A percentile compares a stretch with the other conserved stretches of the same genome.
phyloP scores from a whole-genome alignment of 1,139 yeast species.

The Saccharomyces hybrid region DNA sequence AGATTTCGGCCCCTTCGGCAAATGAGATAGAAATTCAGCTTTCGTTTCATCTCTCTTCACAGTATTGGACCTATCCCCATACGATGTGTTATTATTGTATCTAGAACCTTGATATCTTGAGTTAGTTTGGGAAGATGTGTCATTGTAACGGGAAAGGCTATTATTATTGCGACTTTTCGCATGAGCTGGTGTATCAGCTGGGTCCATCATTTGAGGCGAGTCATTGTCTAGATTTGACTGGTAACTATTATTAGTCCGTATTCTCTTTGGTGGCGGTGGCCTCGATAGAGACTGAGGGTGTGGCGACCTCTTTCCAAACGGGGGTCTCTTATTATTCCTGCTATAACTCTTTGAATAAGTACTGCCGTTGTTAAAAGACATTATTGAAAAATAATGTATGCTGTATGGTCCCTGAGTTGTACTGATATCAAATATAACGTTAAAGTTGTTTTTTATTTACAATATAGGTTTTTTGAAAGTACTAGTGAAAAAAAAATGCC shows the following conservation, averaged over 20 bases:
- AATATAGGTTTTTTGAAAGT: neutral
- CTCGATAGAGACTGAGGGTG: neutral
- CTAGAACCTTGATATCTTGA: conserved; percentile 7
- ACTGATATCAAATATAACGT: neutral
- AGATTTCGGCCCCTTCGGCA: conserved; percentile 11
- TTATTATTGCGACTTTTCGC: neutral
- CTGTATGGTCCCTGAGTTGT: conserved; percentile 1
- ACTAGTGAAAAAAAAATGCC: neutral
- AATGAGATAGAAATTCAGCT: conserved; percentile 1
- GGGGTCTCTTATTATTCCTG: neutral
- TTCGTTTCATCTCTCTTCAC: neutral
- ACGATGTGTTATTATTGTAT: conserved; percentile 1
- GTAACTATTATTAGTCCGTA: conserved; percentile 4
- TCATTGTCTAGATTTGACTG: neutral
- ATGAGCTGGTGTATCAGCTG: neutral
- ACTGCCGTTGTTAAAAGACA: neutral
- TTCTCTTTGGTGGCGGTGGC: conserved; percentile 4
- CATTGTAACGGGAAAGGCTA: neutral
- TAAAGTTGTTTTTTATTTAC: neutral
- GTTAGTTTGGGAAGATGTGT: conserved; percentile 1
- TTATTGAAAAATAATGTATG: neutral
- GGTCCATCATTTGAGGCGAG: neutral
- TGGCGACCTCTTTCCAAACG: neutral
- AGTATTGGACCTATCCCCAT: neutral
- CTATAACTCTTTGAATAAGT: conserved; percentile 2